Evolutionary conservation across 2,329 filamentous ascomycete genomes (phyloP).

Genomic region (Colletotrichum endophyticum): DNA sequence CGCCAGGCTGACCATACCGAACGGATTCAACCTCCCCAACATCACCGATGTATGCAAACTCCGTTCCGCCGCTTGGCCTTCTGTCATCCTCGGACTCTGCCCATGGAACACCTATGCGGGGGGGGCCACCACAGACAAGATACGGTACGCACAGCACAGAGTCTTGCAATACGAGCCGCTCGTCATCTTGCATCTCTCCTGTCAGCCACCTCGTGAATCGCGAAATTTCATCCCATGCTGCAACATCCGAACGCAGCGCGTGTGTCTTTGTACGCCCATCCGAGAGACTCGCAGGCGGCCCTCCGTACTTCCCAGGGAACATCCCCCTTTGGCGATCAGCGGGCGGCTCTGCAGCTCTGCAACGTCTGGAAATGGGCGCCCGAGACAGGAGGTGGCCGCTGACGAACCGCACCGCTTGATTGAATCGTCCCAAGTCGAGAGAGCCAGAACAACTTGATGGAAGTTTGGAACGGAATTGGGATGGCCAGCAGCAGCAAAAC

Average conservation of each 20-base stretch:
- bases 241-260: background rate
- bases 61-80: conserved; percentile 8
- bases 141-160: background rate
- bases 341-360: background rate
- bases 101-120: background rate
- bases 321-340: background rate
- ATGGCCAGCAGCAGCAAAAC: background rate
- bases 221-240: background rate
- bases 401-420: background rate
- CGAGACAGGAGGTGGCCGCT: conserved; percentile 1
- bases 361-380: background rate
- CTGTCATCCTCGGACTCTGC: background rate
- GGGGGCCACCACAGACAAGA: too few species aligned
- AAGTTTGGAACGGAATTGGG: background rate
- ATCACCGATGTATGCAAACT: background rate
- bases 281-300: background rate
- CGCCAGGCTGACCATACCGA: background rate
- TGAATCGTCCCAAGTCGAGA: background rate
- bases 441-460: background rate
- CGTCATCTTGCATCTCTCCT: background rate
- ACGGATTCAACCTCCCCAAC: background rate
- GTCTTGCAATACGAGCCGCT: background rate
- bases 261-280: background rate
- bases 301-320: background rate
- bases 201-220: background rate